Base-by-base conservation (phyloP, 2,329 filamentous ascomycete genomes). In the Graphilbum fragrans region DNA sequence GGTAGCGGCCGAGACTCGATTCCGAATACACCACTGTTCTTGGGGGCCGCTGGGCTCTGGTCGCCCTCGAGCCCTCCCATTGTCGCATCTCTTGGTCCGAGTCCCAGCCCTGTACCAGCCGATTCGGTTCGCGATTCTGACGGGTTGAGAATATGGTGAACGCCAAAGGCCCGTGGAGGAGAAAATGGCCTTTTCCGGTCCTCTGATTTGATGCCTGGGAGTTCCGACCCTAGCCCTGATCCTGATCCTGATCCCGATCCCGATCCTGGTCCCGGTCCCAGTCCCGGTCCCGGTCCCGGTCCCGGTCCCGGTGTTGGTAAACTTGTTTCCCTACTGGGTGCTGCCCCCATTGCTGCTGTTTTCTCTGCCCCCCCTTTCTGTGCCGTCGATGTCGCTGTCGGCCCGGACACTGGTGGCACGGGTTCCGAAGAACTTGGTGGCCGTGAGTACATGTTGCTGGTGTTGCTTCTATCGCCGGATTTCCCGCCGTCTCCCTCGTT, bases 61-160 rank as follows among this genome's bases (percentile, higher is more conserved):
- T 29, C 14, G 21, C n/a, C 25, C 16, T 18, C 36, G 31, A 43
- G 27, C 41, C 45, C 20, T 41, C 35, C 29, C 33, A 44, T 17
- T 29, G 41, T 29, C 25, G 41, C 23, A 19, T 41, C 16, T 35
- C 19, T 16, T 18, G 29, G 8, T 19, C 3, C 23, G 14, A 14
- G 17, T 31, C 10, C 31, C 12, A 20, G 18, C 11, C 18, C 20
- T 40, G 38, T 7, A 16, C 10, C 9, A 18, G 23, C 17, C 29
- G 11, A 27, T 11, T 44, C 46, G 11, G 50, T 32, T 41, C 45
- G 42, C 39, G 32, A 18, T 8, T 61, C 59, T 19, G 59, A 48
- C 17, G 65, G 64, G 44, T 69, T 69, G 35, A 68, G 47, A 31
- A 69, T 68, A 38, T 60, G 64, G 46, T 61, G 64, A 25, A 67